Percentiles rank a stretch among this genome's conserved stretches.
These are phyloP conservation scores for Lepidopterella palustris DNA, from an alignment of 495 filamentous ascomycete species.

Conservation along the genomic window DNA sequence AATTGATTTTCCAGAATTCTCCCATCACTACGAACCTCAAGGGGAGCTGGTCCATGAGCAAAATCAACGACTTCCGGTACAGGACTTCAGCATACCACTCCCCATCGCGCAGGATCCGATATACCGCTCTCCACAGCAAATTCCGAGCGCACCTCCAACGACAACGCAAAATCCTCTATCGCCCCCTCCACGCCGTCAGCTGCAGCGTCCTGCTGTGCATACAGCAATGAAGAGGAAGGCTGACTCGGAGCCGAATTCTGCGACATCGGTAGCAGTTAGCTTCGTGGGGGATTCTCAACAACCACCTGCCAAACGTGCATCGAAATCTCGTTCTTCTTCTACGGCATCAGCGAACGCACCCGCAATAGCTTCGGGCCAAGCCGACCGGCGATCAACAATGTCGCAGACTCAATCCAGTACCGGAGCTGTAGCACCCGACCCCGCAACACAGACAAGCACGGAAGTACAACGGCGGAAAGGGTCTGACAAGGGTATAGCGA, in stretches of 20 bases:
- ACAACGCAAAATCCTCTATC: constrained; percentile 19
- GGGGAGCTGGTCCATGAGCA: constrained; percentile 35
- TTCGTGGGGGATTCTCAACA: constrained; percentile 7
- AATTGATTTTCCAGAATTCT: constrained; percentile 28
- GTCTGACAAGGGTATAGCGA: constrained; percentile 19
- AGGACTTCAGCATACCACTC: constrained; percentile 34
- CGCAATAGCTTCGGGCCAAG: constrained; percentile 6
- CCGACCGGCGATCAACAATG: constrained; percentile 15
- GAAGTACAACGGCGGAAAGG: constrained; percentile 16
- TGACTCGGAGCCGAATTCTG: constrained; percentile 27
- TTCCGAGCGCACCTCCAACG: neutral
- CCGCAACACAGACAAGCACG: neutral
- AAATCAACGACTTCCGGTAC: constrained; percentile 15
- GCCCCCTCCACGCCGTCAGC: constrained; percentile 15
- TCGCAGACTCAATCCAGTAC: constrained; percentile 1
- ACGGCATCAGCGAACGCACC: constrained; percentile 21
- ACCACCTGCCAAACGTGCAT: constrained; percentile 20
- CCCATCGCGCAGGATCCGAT: constrained; percentile 17
- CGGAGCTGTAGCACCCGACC: constrained; percentile 2
- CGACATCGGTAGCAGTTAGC: constrained; percentile 20
- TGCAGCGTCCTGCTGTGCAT: constrained; percentile 10
- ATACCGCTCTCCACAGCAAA: constrained; percentile 15
- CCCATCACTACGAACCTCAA: constrained; percentile 36
- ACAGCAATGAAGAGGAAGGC: constrained; percentile 35
- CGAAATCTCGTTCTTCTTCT: constrained; percentile 25